Percentiles rank a stretch among this genome's conserved stretches.
phyloP scores from a whole-genome alignment of 2,329 filamentous ascomycete genomes.

The Fusarium napiforme region DNA sequence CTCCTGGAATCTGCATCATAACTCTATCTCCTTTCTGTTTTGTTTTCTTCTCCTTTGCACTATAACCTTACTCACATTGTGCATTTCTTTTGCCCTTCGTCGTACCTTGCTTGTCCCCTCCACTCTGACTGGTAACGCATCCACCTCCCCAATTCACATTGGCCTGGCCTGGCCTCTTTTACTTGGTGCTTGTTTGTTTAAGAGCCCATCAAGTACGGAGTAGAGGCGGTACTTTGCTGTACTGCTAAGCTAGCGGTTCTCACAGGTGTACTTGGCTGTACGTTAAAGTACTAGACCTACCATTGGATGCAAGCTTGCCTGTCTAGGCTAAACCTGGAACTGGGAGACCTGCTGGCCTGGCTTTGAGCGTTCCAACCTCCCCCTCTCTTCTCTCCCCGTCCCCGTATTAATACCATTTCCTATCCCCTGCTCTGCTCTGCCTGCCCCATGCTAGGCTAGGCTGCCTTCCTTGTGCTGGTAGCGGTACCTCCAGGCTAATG shows the following conservation, averaged over 20 bases:
- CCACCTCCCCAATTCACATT: constrained; percentile 23
- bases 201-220: neutral
- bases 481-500: constrained; percentile 7
- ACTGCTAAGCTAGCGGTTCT: neutral
- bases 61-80: neutral
- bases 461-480: constrained; percentile 1
- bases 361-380: constrained; percentile 18
- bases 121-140: constrained; percentile 8
- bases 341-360: constrained; percentile 1
- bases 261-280: constrained; percentile 17
- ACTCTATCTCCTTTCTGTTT: neutral
- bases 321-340: constrained; percentile 24
- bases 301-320: constrained; percentile 4
- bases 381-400: constrained; percentile 1
- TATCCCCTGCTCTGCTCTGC: neutral
- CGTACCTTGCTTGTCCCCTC: constrained; percentile 16
- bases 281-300: constrained; percentile 1
- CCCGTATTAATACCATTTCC: constrained; percentile 5
- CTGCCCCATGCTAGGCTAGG: constrained; percentile 4
- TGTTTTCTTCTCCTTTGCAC: neutral
- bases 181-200: constrained; percentile 26
- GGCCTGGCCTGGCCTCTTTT: constrained; percentile 5
- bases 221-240: neutral
- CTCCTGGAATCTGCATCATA: neutral
- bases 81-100: neutral